These are phyloP conservation scores for Solanum lycopersicoides DNA, from an alignment of 257 asterid genomes.

Conservation along the genomic window DNA sequence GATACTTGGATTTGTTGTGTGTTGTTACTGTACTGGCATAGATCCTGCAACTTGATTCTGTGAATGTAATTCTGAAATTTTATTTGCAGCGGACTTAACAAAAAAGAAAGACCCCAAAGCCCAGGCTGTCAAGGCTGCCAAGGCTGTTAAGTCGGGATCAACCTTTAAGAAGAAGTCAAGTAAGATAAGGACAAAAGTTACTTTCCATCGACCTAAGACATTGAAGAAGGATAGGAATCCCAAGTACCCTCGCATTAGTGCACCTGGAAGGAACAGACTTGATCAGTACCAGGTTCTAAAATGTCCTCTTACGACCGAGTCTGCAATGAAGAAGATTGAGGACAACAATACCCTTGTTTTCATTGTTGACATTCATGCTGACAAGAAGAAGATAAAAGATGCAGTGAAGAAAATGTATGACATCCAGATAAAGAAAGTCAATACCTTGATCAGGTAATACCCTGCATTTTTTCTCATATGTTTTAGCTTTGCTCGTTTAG, in stretches of 20 bases:
- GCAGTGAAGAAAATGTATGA: slow-evolving; percentile 47
- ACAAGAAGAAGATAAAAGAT: slow-evolving; percentile 34
- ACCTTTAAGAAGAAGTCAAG: slow-evolving; percentile 36
- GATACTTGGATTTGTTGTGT: neutral
- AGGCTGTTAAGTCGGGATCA: slow-evolving; percentile 23
- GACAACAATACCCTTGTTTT: slow-evolving; percentile 50
- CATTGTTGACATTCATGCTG: slow-evolving; percentile 25
- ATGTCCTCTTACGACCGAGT: slow-evolving; percentile 14
- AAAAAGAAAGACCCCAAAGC: slow-evolving; percentile 45
- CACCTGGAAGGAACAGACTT: slow-evolving; percentile 39
- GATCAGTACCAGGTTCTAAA: slow-evolving; percentile 40
- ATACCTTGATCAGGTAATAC: slow-evolving; percentile 44
- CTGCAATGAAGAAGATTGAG: slow-evolving; percentile 12
- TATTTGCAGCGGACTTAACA: slow-evolving; percentile 15
- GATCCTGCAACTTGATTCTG: neutral
- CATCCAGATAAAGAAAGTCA: slow-evolving; percentile 15
- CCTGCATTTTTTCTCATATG: neutral
- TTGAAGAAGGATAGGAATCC: slow-evolving; percentile 15
- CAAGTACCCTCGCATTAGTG: slow-evolving; percentile 43
- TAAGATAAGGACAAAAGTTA: slow-evolving; percentile 44
- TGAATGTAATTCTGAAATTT: neutral
- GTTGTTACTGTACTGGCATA: neutral
- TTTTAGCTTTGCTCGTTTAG: neutral
- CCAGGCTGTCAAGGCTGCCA: slow-evolving; percentile 20
- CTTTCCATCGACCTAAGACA: slow-evolving; percentile 44